A percentile compares a stretch with the other conserved stretches of the same genome.
These are phyloP conservation scores for Annulohypoxylon bovei DNA, from an alignment of 495 filamentous ascomycete species.

Conservation along the genomic window DNA sequence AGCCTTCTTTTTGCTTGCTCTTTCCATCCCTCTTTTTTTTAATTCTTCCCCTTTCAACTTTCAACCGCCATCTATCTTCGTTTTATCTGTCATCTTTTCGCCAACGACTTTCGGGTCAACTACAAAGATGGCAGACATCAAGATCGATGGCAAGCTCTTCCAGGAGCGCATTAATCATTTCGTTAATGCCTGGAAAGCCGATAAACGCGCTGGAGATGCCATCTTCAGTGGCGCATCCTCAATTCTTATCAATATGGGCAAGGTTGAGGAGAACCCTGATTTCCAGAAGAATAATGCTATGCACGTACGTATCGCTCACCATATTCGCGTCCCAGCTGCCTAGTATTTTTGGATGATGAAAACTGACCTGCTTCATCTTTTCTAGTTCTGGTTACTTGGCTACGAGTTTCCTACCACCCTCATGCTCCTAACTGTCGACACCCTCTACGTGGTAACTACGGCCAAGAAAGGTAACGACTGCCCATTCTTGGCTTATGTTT, in stretches of 20 bases:
- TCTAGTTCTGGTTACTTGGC: conserved; percentile 95
- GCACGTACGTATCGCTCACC: conserved; percentile 71
- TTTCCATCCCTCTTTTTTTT: conserved; percentile 33
- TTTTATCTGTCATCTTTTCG: conserved; percentile 36
- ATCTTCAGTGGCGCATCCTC: conserved; percentile 86
- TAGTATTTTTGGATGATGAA: not conserved
- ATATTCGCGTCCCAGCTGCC: conserved; percentile 9
- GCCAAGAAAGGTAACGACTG: conserved; percentile 85
- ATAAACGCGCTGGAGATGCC: conserved; percentile 84
- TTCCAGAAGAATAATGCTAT: conserved; percentile 96
- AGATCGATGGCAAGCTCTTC: conserved; percentile 91
- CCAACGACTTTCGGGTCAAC: conserved; percentile 38
- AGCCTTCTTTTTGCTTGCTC: conserved; percentile 24
- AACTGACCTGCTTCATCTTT: conserved; percentile 12
- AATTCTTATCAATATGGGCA: conserved; percentile 90
- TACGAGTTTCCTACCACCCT: conserved; percentile 98
- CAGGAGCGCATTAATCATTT: conserved; percentile 90
- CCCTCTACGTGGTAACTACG: conserved; percentile 90
- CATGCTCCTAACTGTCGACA: conserved; percentile 88
- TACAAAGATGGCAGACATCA: conserved; percentile 70
- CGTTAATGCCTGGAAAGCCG: conserved; percentile 89
- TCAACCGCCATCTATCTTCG: conserved; percentile 11
- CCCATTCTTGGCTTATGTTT: not conserved
- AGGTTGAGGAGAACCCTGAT: conserved; percentile 83
- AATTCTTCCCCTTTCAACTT: conserved; percentile 38